These are phyloP conservation scores for Bimuria novae-zelandiae DNA, from an alignment of 2,329 filamentous ascomycete species.

Conservation along the genomic window DNA sequence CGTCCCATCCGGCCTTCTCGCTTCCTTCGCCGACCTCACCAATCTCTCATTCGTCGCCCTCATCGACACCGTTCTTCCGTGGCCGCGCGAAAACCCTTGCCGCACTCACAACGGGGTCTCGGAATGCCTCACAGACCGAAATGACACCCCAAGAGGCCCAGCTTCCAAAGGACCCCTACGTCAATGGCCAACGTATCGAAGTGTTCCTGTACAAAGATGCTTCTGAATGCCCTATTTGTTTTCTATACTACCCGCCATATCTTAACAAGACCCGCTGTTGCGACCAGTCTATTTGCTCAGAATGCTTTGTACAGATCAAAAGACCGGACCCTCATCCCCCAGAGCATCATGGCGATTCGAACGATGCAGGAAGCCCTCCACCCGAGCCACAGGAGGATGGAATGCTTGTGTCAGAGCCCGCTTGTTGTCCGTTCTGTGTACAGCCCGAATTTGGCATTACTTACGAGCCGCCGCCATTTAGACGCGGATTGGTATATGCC, in stretches of 20 bases:
- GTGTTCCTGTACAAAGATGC: constrained; percentile 93
- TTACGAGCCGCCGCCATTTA: constrained; percentile 86
- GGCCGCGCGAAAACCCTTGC: constrained; percentile 88
- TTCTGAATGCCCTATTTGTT: constrained; percentile 92
- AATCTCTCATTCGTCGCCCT: constrained; percentile 53
- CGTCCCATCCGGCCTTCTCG: constrained; percentile 66
- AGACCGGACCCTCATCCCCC: constrained; percentile 88
- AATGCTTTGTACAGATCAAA: constrained; percentile 99
- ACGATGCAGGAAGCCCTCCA: constrained; percentile 43
- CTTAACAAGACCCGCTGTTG: constrained; percentile 94
- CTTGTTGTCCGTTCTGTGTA: constrained; percentile 92
- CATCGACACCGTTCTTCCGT: constrained; percentile 67
- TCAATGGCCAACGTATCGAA: constrained; percentile 93
- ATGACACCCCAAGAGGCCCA: constrained; percentile 76
- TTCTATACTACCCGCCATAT: constrained; percentile 92
- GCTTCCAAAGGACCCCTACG: constrained; percentile 79
- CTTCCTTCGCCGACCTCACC: constrained; percentile 63
- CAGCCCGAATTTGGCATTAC: constrained; percentile 96
- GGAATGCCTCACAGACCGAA: constrained; percentile 73
- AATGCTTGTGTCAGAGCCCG: constrained; percentile 85
- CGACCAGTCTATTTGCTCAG: constrained; percentile 94
- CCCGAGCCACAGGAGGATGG: constrained; percentile 57
- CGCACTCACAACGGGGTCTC: constrained; percentile 75
- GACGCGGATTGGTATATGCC: constrained; percentile 76
- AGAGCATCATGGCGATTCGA: constrained; percentile 65